Conservation (phyloP, 495 filamentous ascomycete genomes). For the Pseudoneurospora amorphoporcata region DNA sequence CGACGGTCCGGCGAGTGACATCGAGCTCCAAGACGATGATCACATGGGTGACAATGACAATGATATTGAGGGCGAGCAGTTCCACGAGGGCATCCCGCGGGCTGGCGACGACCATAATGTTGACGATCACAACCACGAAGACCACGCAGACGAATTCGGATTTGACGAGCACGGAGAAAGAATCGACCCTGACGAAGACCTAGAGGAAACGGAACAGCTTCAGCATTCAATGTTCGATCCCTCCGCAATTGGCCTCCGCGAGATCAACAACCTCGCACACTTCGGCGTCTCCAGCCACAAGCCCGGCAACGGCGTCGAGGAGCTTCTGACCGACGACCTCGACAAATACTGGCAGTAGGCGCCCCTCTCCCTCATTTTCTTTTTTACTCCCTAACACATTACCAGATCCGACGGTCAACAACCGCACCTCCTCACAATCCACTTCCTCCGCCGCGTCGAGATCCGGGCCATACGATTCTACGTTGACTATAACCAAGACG, state of each 20-base stretch:
- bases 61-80: neutral
- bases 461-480: slow-evolving; percentile 77
- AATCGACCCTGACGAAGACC: slow-evolving; percentile 10
- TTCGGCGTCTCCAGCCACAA: slow-evolving; percentile 89
- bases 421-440: slow-evolving; percentile 84
- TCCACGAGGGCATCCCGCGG: slow-evolving; percentile 1
- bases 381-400: slow-evolving; percentile 5
- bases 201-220: slow-evolving; percentile 20
- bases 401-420: slow-evolving; percentile 81
- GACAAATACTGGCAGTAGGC: slow-evolving; percentile 79
- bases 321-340: slow-evolving; percentile 70
- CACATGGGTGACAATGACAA: neutral
- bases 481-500: slow-evolving; percentile 83
- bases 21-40: neutral
- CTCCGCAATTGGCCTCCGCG: slow-evolving; percentile 52
- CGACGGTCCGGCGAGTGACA: neutral
- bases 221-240: slow-evolving; percentile 30
- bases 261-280: slow-evolving; percentile 88
- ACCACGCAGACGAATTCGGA: slow-evolving; percentile 9
- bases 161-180: slow-evolving; percentile 1
- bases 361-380: neutral
- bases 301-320: slow-evolving; percentile 78
- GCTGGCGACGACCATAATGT: slow-evolving; percentile 7
- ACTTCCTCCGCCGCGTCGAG: slow-evolving; percentile 87
- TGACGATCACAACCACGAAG: slow-evolving; percentile 16